Conservation (phyloP, 2,329 filamentous ascomycete species). For the Apiospora sp. region DNA sequence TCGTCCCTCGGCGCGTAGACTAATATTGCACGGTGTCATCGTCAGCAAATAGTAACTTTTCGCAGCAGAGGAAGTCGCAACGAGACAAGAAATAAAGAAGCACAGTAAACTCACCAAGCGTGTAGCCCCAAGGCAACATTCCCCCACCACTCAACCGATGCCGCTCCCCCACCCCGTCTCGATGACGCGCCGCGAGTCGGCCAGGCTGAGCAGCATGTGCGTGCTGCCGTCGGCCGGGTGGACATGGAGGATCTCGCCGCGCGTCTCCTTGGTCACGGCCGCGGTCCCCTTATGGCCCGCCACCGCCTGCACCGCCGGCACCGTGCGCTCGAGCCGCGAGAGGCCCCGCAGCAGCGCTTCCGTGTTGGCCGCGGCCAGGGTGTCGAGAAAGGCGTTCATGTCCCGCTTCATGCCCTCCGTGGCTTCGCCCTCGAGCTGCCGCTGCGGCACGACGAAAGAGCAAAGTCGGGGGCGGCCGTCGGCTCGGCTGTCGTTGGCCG, state of each 20-base stretch:
- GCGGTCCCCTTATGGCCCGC: constrained; percentile 19
- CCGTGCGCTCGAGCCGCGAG: constrained; percentile 32
- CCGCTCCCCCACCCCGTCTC: constrained; percentile 27
- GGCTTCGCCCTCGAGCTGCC: constrained; percentile 30
- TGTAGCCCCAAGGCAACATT: constrained; percentile 33
- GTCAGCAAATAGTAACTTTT: neutral
- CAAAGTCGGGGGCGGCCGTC: constrained; percentile 29
- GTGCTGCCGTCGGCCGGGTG: constrained; percentile 29
- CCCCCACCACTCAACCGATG: constrained; percentile 26
- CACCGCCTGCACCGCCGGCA: constrained; percentile 30
- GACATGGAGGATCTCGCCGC: constrained; percentile 27
- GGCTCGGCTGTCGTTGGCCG: neutral
- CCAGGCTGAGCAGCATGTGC: constrained; percentile 27
- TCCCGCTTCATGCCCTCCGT: constrained; percentile 27
- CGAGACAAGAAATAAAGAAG: neutral
- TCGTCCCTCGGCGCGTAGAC: constrained; percentile 32
- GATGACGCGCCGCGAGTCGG: constrained; percentile 26
- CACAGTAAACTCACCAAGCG: constrained; percentile 22
- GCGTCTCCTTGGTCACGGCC: constrained; percentile 26
- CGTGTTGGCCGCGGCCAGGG: constrained; percentile 26
- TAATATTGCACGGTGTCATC: neutral
- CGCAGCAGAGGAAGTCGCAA: too few species aligned
- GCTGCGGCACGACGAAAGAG: constrained; percentile 33
- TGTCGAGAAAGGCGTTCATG: constrained; percentile 30
- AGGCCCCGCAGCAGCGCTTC: constrained; percentile 28